These are phyloP conservation scores for Fusarium piperis DNA, from an alignment of 2,329 filamentous ascomycete species.

Conservation along the genomic window DNA sequence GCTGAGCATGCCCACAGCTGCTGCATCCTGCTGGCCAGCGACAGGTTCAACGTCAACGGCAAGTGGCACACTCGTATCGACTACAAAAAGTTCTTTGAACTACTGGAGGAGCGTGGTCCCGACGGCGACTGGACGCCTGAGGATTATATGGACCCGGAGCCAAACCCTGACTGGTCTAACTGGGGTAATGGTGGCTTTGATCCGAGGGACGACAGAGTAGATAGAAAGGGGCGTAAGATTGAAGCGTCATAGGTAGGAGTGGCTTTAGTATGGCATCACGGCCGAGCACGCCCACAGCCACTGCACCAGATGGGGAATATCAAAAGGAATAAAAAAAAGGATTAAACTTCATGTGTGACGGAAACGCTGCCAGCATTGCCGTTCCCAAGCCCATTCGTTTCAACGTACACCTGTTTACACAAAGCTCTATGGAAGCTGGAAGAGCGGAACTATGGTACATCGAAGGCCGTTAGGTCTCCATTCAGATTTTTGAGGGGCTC, in stretches of 20 bases:
- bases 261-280: neutral
- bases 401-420: constrained; percentile 54
- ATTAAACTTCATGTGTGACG: constrained; percentile 43
- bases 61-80: constrained; percentile 94
- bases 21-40: constrained; percentile 86
- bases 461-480: constrained; percentile 45
- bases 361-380: constrained; percentile 45
- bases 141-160: constrained; percentile 83
- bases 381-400: constrained; percentile 47
- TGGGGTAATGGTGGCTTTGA: constrained; percentile 97
- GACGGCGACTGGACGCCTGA: constrained; percentile 82
- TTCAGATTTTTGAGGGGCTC: constrained; percentile 31
- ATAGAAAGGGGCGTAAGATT: constrained; percentile 81
- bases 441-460: constrained; percentile 55
- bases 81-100: constrained; percentile 86
- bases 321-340: constrained; percentile 24
- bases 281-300: neutral
- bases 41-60: constrained; percentile 78
- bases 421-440: constrained; percentile 52
- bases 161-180: constrained; percentile 89
- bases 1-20: constrained; percentile 96
- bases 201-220: constrained; percentile 86
- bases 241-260: constrained; percentile 44
- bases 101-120: constrained; percentile 74
- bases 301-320: neutral